Conservation (phyloP, 345 rosid species). For the Euphorbia lathyris region DNA sequence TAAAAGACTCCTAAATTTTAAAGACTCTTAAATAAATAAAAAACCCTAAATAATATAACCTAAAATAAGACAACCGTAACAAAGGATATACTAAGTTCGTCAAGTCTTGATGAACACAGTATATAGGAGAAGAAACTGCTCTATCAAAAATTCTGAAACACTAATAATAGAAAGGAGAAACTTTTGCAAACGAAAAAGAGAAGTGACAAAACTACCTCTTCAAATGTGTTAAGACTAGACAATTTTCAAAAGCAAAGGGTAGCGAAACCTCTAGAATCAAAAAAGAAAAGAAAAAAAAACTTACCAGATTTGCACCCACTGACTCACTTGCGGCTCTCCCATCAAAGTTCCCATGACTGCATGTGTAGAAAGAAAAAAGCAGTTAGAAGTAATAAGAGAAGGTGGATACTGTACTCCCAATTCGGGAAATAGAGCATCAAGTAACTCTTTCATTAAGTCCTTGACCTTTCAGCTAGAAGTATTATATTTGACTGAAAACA, state of each 20-base stretch:
- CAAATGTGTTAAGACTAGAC: not conserved
- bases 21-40: no score
- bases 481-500: slow-evolving; percentile 24
- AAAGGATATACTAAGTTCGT: not conserved
- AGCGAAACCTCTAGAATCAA: not conserved
- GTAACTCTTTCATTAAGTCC: slow-evolving; percentile 35
- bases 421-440: slow-evolving; percentile 29
- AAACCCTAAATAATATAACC: no score
- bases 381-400: slow-evolving; percentile 13
- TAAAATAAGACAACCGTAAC: no score
- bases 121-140: not conserved
- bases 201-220: not conserved
- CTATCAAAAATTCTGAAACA: not conserved
- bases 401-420: slow-evolving; percentile 27
- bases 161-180: not conserved
- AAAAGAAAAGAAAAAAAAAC: slow-evolving; percentile 14
- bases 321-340: slow-evolving; percentile 40
- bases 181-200: not conserved
- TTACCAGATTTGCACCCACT: slow-evolving; percentile 46
- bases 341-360: slow-evolving; percentile 53
- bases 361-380: slow-evolving; percentile 16
- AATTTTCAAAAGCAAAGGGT: not conserved
- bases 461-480: slow-evolving; percentile 34
- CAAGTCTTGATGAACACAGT: not conserved
- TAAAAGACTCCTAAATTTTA: no score